A percentile compares a stretch with the other conserved stretches of the same genome.
Conservation (phyloP, 495 filamentous ascomycete genomes). For the Penicillium psychrofluorescens region DNA sequence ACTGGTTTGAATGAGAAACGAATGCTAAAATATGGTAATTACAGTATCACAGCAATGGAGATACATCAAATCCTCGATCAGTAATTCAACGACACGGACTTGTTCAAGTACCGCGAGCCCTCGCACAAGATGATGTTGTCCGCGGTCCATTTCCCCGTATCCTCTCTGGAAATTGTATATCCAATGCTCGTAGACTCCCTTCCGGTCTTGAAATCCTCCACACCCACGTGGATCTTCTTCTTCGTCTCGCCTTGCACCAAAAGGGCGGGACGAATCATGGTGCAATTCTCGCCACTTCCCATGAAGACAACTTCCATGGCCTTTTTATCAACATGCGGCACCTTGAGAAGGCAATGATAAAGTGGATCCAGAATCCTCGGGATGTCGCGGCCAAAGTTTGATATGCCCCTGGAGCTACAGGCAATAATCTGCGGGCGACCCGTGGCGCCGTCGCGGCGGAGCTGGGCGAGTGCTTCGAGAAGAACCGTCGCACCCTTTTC, state of each 20-base stretch:
- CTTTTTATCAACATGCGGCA: conserved; percentile 52
- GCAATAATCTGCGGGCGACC: conserved; percentile 37
- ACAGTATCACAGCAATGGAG: too few species aligned
- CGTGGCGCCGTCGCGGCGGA: conserved; percentile 4
- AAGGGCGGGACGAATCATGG: conserved; percentile 41
- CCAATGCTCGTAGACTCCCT: conserved; percentile 33
- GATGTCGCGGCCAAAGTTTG: conserved; percentile 39
- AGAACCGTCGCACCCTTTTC: conserved; percentile 39
- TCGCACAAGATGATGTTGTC: conserved; percentile 12
- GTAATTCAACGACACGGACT: conserved; percentile 1
- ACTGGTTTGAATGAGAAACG: too few species aligned
- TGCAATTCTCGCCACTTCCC: conserved; percentile 20
- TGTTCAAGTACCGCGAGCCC: conserved; percentile 1
- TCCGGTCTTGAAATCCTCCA: conserved; percentile 32
- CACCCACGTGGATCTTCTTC: conserved; percentile 27
- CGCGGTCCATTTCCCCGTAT: conserved; percentile 33
- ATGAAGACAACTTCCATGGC: conserved; percentile 46
- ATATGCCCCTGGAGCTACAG: conserved; percentile 49
- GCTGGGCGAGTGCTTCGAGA: conserved; percentile 33
- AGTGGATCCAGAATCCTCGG: conserved; percentile 43
- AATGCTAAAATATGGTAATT: too few species aligned
- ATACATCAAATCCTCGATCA: background rate
- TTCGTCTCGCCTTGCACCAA: conserved; percentile 26
- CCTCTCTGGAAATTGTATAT: conserved; percentile 34
- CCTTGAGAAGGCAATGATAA: conserved; percentile 42